Evolutionary conservation across 176 grass and related monocot genomes (phyloP), one percentile per base, ranked within the genome.

Genomic region (Ensete glaucum): DNA sequence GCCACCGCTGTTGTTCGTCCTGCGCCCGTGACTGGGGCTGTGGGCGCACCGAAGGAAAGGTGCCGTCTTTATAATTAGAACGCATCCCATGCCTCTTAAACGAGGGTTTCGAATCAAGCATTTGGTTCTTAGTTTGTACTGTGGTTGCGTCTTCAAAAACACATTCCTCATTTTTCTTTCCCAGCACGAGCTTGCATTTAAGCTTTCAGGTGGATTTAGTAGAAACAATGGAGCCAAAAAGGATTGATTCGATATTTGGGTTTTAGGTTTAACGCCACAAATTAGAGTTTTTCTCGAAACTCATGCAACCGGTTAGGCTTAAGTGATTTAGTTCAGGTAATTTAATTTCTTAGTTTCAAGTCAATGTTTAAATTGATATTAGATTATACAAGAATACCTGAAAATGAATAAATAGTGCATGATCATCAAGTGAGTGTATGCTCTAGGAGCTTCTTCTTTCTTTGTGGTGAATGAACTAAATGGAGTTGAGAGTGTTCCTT

Each of bases 1-100:
- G 76, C 23, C 54, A 79, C 81, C 75, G 24, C 67, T 72, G 65
- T 76, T 12, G 63, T 63, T 1, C 74, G 68, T 0, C 83, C 62
- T 14, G 72, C 50, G 67, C 62, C 84, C 23, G 56, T 76, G 0
- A 64, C 74, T 52, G 81, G 75, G 0, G 58, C 81, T 21, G 82
- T 67, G 8, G 62, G 79, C 53, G 71, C 80, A 26, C 59, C 63
- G 1, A 81, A 4, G 22, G 87, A 85, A 79, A 85, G 79, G 85
- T 87, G 62, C 29, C 76, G 52, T 69, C 55, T 86, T 82, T 82
- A 25, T 67, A 29, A 67, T 54, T 57, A 59, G 23, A 19, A 71
- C 24, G 10, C 73, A 54, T 1, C 75, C 10, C 19, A 48, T n/a
- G 7, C 54, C 55, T 55, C 1, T 21, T 72, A 25, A 12, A 43